Conservation (phyloP, 2,329 filamentous ascomycete genomes). For the Diaporthe vexans region DNA sequence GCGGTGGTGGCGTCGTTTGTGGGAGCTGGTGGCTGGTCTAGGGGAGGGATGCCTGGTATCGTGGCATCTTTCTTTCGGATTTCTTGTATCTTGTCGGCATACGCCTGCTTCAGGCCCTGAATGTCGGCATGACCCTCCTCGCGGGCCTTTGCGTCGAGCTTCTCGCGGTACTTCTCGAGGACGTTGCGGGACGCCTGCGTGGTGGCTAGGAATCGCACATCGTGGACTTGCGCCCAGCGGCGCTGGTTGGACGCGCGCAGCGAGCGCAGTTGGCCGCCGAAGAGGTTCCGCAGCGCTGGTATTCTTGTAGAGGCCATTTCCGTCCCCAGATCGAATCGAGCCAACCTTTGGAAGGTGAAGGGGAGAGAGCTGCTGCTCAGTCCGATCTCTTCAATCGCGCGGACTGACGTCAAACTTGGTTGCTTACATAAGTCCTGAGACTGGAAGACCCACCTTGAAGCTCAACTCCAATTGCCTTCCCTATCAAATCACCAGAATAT, state of each 20-base stretch:
- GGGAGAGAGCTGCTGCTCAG: neutral
- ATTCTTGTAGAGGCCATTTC: constrained; percentile 65
- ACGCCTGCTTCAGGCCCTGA: constrained; percentile 83
- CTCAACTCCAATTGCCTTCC: neutral
- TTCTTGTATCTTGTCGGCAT: constrained; percentile 84
- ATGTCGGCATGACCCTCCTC: constrained; percentile 79
- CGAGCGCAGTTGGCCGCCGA: constrained; percentile 50
- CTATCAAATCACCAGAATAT: neutral
- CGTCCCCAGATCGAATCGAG: neutral
- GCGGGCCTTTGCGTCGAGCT: constrained; percentile 83
- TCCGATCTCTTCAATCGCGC: neutral
- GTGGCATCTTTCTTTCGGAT: constrained; percentile 77
- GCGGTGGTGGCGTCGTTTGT: constrained; percentile 40
- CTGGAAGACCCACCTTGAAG: neutral
- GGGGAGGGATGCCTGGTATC: constrained; percentile 50
- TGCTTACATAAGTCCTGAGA: neutral
- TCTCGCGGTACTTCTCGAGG: constrained; percentile 87
- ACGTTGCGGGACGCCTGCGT: constrained; percentile 77
- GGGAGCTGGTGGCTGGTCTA: constrained; percentile 8
- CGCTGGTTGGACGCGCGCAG: constrained; percentile 69
- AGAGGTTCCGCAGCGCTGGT: constrained; percentile 63
- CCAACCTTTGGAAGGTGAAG: neutral
- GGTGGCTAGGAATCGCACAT: constrained; percentile 90
- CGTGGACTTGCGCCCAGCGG: constrained; percentile 92
- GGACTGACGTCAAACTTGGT: constrained; percentile 16